A percentile compares a stretch with the other conserved stretches of the same genome.
Conservation (phyloP, 78 protist genomes). For the Corallochytrium limacisporum region DNA sequence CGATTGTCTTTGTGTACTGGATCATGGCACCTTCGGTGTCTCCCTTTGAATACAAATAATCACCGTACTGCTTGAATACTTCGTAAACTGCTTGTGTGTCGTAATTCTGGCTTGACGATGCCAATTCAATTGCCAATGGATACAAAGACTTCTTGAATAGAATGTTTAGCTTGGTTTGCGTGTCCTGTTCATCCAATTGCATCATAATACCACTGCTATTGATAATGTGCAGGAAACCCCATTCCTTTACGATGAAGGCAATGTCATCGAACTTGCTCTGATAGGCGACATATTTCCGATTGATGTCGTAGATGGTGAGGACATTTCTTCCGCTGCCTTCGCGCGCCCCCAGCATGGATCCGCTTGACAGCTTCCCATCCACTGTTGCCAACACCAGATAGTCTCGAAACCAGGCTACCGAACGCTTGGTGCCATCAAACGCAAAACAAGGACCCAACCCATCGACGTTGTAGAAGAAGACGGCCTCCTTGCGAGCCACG, state of each 20-base stretch:
- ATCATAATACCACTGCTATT: background rate
- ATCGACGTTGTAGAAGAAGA: background rate
- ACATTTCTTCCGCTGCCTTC: conserved; percentile 3
- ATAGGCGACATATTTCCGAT: conserved; percentile 58
- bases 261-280: conserved; percentile 11
- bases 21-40: conserved; percentile 76
- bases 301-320: conserved; percentile 62
- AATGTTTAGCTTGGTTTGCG: conserved; percentile 80
- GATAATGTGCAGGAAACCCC: background rate
- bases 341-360: background rate
- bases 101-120: conserved; percentile 30
- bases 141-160: conserved; percentile 72
- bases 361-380: background rate
- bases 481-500: too few species aligned
- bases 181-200: conserved; percentile 72
- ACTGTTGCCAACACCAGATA: conserved; percentile 23
- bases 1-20: conserved; percentile 85
- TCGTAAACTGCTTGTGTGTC: conserved; percentile 42
- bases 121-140: conserved; percentile 67
- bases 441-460: conserved; percentile 23
- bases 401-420: conserved; percentile 42
- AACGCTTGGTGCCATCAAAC: conserved; percentile 24
- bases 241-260: background rate
- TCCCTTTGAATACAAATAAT: conserved; percentile 64
- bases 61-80: conserved; percentile 77